Evolutionary conservation across 306 rosid species (phyloP).

Genomic region (Vigna mungo): DNA sequence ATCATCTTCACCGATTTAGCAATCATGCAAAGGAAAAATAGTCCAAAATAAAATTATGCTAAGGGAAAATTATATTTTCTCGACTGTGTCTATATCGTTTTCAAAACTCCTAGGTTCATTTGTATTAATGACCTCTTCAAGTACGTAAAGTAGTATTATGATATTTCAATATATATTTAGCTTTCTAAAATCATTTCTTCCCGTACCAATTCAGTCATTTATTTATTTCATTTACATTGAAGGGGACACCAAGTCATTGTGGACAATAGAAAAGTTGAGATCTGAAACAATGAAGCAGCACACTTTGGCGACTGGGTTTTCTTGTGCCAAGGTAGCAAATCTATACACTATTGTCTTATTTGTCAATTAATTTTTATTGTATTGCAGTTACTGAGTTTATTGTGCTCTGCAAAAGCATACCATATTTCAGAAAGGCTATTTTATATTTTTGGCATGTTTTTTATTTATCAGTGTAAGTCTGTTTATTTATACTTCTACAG

Average conservation of each 20-base stretch:
- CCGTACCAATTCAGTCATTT: slow-evolving; percentile 22
- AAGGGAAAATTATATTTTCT: slow-evolving; percentile 4
- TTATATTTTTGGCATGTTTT: neutral
- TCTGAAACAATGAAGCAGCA: slow-evolving; percentile 73
- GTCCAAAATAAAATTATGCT: slow-evolving; percentile 23
- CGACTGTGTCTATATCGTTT: neutral
- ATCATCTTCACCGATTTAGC: slow-evolving; percentile 3
- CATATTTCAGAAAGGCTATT: neutral
- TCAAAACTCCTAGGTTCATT: neutral
- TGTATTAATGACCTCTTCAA: slow-evolving; percentile 17
- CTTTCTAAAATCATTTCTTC: slow-evolving; percentile 10
- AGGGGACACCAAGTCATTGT: slow-evolving; percentile 76
- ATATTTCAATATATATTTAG: slow-evolving; percentile 28
- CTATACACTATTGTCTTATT: neutral
- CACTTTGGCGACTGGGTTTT: slow-evolving; percentile 70
- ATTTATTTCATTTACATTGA: slow-evolving; percentile 37
- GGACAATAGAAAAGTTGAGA: slow-evolving; percentile 82
- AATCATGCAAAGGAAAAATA: slow-evolving; percentile 6
- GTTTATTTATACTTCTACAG: slow-evolving; percentile 48
- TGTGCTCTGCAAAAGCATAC: slow-evolving; percentile 11
- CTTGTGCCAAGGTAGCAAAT: slow-evolving; percentile 78
- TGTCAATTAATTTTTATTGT: slow-evolving; percentile 22
- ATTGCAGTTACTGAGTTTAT: slow-evolving; percentile 15
- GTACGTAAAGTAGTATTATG: slow-evolving; percentile 9
- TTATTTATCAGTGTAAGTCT: neutral